phyloP scores from a whole-genome alignment of 108 stramenopile species.

The Discostella stelligeroides region DNA sequence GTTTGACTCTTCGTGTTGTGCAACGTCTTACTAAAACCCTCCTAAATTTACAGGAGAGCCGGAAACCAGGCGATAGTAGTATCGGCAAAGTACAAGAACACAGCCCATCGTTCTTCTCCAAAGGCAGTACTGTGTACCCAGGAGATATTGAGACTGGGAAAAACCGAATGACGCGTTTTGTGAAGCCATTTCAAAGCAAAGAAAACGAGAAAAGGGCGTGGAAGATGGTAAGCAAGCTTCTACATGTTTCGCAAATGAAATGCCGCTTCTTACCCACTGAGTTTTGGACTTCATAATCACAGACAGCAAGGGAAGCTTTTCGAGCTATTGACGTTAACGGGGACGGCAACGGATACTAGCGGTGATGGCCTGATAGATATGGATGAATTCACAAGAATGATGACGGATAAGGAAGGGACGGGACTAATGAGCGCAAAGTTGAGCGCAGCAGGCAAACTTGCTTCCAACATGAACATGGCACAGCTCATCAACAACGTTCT shows the following conservation, averaged over 20 bases:
- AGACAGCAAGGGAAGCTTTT: constrained; percentile 60
- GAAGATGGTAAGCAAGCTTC: constrained; percentile 29
- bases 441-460: constrained; percentile 10
- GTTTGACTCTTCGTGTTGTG: too few species aligned
- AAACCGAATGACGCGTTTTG: constrained; percentile 19
- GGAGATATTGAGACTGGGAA: constrained; percentile 33
- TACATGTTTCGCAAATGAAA: background rate
- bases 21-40: too few species aligned
- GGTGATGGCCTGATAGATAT: constrained; percentile 63
- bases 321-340: constrained; percentile 58
- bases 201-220: constrained; percentile 4
- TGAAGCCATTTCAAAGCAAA: constrained; percentile 9
- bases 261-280: background rate
- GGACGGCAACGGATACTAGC: constrained; percentile 53
- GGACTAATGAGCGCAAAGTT: background rate
- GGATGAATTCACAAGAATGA: constrained; percentile 48
- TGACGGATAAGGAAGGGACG: constrained; percentile 19
- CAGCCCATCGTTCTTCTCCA: background rate
- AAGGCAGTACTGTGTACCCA: constrained; percentile 27
- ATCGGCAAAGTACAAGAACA: background rate
- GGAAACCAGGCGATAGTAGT: background rate
- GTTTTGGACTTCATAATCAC: background rate
- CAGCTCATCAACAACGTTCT: constrained; percentile 50
- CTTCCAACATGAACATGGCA: constrained; percentile 49
- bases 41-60: background rate